Evolutionary conservation across 495 filamentous ascomycete species (phyloP).

Genomic region (Podospora australis): DNA sequence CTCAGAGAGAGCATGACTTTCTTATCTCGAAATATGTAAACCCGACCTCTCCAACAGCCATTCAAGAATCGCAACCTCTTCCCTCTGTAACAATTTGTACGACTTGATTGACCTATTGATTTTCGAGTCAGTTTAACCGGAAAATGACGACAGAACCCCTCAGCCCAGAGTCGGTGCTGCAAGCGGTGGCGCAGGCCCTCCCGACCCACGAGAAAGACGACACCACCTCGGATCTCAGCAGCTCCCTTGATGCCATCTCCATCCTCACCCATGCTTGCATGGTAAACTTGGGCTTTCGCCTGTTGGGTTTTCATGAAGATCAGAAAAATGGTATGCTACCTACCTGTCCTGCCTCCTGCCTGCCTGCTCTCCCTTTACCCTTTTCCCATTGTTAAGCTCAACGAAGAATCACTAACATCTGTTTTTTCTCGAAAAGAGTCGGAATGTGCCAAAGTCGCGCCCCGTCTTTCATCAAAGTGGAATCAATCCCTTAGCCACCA

Average conservation of each 20-base stretch:
- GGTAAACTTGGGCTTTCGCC: slow-evolving; percentile 69
- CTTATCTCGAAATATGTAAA: not conserved
- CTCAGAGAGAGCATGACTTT: not conserved
- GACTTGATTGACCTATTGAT: too few relatives aligned
- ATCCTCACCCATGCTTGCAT: slow-evolving; percentile 82
- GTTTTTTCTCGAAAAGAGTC: too few relatives aligned
- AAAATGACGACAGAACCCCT: slow-evolving; percentile 29
- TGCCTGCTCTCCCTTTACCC: not conserved
- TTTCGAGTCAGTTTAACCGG: too few relatives aligned
- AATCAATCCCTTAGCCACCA: slow-evolving; percentile 60
- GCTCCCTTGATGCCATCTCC: slow-evolving; percentile 76
- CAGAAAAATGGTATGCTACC: slow-evolving; percentile 51
- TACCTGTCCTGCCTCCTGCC: not conserved
- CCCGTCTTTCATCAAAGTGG: slow-evolving; percentile 71
- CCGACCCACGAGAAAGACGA: slow-evolving; percentile 44
- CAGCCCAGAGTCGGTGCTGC: slow-evolving; percentile 38
- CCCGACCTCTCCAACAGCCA: not conserved
- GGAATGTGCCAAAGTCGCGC: slow-evolving; percentile 36
- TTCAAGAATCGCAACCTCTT: not conserved
- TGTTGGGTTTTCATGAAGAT: slow-evolving; percentile 79
- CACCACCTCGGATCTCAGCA: slow-evolving; percentile 58
- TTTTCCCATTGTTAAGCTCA: too few relatives aligned
- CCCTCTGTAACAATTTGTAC: not conserved
- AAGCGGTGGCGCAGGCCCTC: slow-evolving; percentile 52
- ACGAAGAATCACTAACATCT: too few relatives aligned